Evolutionary conservation across 2,329 filamentous ascomycete species (phyloP).

Genomic region (Intubia oerlemansii): DNA sequence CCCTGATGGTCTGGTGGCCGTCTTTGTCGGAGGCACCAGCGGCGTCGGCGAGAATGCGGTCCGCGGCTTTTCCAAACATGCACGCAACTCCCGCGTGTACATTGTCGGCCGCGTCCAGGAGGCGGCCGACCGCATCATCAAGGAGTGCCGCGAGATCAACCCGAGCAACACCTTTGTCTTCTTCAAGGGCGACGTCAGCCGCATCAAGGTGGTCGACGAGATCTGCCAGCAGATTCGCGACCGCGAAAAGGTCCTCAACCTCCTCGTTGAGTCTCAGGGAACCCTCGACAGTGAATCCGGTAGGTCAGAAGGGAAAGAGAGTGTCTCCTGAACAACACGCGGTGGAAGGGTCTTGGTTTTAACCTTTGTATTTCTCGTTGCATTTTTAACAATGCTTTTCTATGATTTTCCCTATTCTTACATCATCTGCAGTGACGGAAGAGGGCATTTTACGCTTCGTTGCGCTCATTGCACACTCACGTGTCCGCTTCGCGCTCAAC

Average conservation of each 20-base stretch:
- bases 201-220: constrained; percentile 25
- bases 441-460: too few relatives aligned
- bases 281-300: too few relatives aligned
- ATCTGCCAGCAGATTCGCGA: constrained; percentile 25
- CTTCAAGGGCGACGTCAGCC: constrained; percentile 21
- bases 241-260: constrained; percentile 25
- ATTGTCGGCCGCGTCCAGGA: constrained; percentile 23
- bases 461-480: too few relatives aligned
- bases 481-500: too few relatives aligned
- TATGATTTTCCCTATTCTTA: too few relatives aligned
- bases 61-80: constrained; percentile 16
- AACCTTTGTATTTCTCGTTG: too few relatives aligned
- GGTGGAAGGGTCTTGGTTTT: too few relatives aligned
- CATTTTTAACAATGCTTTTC: too few relatives aligned
- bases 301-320: too few relatives aligned
- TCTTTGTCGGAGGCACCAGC: constrained; percentile 28
- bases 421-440: too few relatives aligned
- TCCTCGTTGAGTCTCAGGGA: constrained; percentile 5
- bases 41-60: constrained; percentile 27
- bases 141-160: constrained; percentile 21
- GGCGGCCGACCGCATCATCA: constrained; percentile 17
- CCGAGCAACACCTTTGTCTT: constrained; percentile 23
- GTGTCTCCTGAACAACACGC: too few relatives aligned
- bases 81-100: constrained; percentile 20
- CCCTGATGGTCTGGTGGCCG: constrained; percentile 23